Base-by-base conservation (phyloP, 768 basidiomycete genomes). In the Amanita molliuscula region DNA sequence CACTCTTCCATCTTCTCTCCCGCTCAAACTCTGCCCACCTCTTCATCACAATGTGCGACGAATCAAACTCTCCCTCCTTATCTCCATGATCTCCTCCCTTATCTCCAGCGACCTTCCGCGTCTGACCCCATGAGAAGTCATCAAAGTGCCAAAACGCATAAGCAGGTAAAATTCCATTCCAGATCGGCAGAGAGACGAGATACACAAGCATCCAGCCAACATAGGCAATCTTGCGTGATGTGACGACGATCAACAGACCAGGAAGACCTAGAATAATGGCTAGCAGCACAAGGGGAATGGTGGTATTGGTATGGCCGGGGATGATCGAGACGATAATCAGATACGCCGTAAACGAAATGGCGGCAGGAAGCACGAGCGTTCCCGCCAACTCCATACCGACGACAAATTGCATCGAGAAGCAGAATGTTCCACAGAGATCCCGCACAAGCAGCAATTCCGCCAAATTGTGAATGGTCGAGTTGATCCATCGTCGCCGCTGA, bases 81-180 rank as follows among this genome's bases (percentile, higher is more conserved):
- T 92, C 94, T 9, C 87, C 88, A 58, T 91, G 88, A 50, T 76
- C 76, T 47, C 58, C 69, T 33, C 74, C 79, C 58, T 77, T 80
- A 59, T 85, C 87, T 7, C 92, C 92, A 26, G 78, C 74, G 54
- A 85, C 68, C 67, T 80, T 83, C 54, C 96, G 77, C 31, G 96
- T 98, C 68, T 93, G 85, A 68, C 96, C 96, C 91, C 92, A 93
- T 20, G 88, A 90, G 70, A 90, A 97, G 74, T 97, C 96, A 62
- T 97, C 96, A 66, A 99, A 95, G 67, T 97, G 93, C 89, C 94
- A 94, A 70, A 88, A 97, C n/a, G 94, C 80, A 65, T 99, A 99
- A 2, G 88, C 84, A 1, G 95, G 95, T 1, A 98, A 76, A 51
- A 96, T 72, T 59, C 93, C 91, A 71, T 98, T 98, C 96, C 96